A percentile compares a stretch with the other conserved stretches of the same genome.
Evolutionary conservation across 2,329 filamentous ascomycete genomes (phyloP).

Genomic region (Pestalotiopsis sp.): DNA sequence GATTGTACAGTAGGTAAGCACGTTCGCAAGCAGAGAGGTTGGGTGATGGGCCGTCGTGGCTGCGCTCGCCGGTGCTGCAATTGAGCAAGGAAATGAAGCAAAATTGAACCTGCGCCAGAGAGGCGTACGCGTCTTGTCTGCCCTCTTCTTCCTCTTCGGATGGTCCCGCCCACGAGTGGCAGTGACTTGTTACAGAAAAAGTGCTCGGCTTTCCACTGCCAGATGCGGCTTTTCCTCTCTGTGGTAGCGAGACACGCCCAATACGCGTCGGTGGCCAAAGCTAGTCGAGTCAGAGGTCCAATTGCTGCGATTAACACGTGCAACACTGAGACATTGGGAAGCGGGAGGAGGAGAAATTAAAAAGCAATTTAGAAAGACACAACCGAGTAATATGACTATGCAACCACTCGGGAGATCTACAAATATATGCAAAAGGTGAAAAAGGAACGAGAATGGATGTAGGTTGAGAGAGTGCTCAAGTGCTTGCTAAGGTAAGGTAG

Average conservation of each 20-base stretch:
- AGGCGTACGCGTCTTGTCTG: background rate
- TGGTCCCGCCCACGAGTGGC: background rate
- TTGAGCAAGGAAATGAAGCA: background rate
- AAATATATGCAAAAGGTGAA: background rate
- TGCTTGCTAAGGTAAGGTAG: background rate
- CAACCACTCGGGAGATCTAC: background rate
- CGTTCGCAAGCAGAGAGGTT: background rate
- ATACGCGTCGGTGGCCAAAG: constrained; percentile 13
- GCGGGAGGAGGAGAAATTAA: background rate
- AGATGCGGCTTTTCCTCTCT: constrained; percentile 16
- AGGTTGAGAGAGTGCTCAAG: background rate
- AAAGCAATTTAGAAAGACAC: background rate
- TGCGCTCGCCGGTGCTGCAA: background rate
- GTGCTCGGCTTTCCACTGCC: constrained; percentile 9
- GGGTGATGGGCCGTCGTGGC: background rate
- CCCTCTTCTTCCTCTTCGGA: background rate
- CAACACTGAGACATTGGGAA: constrained; percentile 3
- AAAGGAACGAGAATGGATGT: background rate
- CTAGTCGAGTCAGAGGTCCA: constrained; percentile 12
- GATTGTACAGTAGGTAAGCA: background rate
- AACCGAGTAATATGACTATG: background rate
- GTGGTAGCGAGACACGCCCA: constrained; percentile 14
- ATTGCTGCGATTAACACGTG: constrained; percentile 3
- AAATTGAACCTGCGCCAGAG: background rate
- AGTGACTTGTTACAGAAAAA: constrained; percentile 2